Base-by-base conservation (phyloP, 2,329 filamentous ascomycete genomes). In the Nemania serpens region DNA sequence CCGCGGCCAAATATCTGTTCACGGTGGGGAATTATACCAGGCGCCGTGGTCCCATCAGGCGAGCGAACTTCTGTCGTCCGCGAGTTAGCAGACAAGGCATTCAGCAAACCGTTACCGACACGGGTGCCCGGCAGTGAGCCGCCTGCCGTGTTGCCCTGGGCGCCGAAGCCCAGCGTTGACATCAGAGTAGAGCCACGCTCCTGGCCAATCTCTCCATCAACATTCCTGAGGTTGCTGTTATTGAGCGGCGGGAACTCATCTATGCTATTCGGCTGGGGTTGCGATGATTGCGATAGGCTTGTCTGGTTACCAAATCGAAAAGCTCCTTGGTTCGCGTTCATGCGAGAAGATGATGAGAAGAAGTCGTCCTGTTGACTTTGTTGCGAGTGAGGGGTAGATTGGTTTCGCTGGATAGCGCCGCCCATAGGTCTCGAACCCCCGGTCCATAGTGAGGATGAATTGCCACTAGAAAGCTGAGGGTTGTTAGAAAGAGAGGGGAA, bases 401-500 rank as follows among this genome's bases (percentile, higher is more conserved):
- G 78, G 61, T 80, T 83, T 58, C 84, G 78, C 65, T 81, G 83
- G 61, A 82, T 76, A 29, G 77, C 77, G 1, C 77, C 81, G 46
- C 76, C 77, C 58, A 84, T 73, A 59, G 76, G 82, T 63, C 84
- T 77, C 17, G 81, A 76, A 6, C 79, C 79, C 63, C 77, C 77
- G 25, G 78, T 76, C 84, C 84, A 87, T 75, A 87, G 78, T 5
- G 82, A 82, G 13, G 79, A 75, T 63, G 80, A 80, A 47, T 72
- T 80, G 6, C 79, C 73, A 59, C 74, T 82, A 29, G 81, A 75
- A 45, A 85, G 74, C 69, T 85, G 83, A 46, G 84, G 78, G 65
- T 83, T 87, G 69, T 85, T 87, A 53, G 85, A 88, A 67, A 89
- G 75, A 20, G 86, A 87, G 9, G 87, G 87, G 56, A 89, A 89